Percentiles rank a stretch among this genome's conserved stretches.
Evolutionary conservation across 805 yeast species (phyloP).

Genomic region (Kuraishia capsulata): DNA sequence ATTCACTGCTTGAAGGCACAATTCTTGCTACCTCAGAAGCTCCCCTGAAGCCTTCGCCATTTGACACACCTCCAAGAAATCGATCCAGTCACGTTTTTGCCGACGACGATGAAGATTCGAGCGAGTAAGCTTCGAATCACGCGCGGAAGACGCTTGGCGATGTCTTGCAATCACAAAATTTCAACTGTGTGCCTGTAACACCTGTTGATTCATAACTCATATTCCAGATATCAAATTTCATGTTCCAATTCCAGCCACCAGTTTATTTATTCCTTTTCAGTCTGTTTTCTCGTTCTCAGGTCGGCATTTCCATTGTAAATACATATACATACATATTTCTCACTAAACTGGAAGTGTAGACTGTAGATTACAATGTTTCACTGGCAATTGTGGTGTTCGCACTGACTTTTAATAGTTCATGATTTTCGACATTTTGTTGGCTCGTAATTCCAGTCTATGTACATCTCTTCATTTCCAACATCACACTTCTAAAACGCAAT

Average conservation of each 20-base stretch:
- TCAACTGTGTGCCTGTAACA: too few species aligned
- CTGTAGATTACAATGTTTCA: too few species aligned
- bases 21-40: not conserved
- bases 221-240: not conserved
- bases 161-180: too few species aligned
- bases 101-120: not conserved
- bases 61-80: constrained; percentile 12
- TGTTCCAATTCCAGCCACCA: too few species aligned
- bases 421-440: not conserved
- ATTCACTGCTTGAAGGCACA: not conserved
- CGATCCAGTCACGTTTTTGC: not conserved
- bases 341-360: too few species aligned
- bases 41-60: constrained; percentile 5
- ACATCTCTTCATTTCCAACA: not conserved
- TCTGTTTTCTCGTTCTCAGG: too few species aligned
- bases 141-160: too few species aligned
- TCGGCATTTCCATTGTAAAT: too few species aligned
- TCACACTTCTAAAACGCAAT: constrained; percentile 10
- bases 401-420: not conserved
- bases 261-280: too few species aligned
- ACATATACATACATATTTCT: too few species aligned
- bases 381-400: not conserved
- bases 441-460: not conserved
- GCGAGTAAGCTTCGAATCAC: too few species aligned
- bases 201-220: too few species aligned